Conservation (phyloP, 345 rosid genomes). For the Angophora floribunda region DNA sequence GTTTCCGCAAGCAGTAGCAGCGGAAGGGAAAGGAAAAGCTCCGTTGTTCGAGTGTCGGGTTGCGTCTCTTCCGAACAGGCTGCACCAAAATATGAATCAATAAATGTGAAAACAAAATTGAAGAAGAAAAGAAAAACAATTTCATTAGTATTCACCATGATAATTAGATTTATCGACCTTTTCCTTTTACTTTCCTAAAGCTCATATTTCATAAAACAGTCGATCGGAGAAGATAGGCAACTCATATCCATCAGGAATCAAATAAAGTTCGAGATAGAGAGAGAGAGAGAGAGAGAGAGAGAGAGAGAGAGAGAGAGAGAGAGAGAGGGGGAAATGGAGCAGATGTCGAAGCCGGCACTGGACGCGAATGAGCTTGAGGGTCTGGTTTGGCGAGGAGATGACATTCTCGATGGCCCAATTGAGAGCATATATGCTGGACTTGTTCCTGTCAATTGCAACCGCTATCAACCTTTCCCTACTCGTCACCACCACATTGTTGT, state of each 20-base stretch:
- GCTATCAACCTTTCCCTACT: slow-evolving; percentile 20
- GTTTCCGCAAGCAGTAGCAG: slow-evolving; percentile 46
- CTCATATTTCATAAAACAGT: neutral
- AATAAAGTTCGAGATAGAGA: neutral
- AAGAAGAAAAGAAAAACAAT: neutral
- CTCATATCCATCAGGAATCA: neutral
- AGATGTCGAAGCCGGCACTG: slow-evolving; percentile 4
- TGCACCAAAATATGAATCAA: neutral
- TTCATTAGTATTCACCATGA: neutral
- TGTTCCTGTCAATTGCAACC: slow-evolving; percentile 35
- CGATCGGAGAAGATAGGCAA: neutral
- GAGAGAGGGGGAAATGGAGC: neutral
- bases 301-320: neutral
- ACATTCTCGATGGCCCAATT: slow-evolving; percentile 45
- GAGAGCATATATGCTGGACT: slow-evolving; percentile 31
- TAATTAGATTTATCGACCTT: neutral
- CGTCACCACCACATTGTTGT: slow-evolving; percentile 5
- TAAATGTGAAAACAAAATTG: neutral
- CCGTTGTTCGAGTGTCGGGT: slow-evolving; percentile 1
- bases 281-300: neutral
- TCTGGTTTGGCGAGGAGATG: slow-evolving; percentile 12
- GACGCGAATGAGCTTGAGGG: slow-evolving; percentile 56
- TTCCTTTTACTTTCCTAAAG: neutral
- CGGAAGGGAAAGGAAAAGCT: slow-evolving; percentile 42
- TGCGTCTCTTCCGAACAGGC: slow-evolving; percentile 5